Conservation (phyloP, 352 stramenopile genomes). For the Pythium pyrilobum region DNA sequence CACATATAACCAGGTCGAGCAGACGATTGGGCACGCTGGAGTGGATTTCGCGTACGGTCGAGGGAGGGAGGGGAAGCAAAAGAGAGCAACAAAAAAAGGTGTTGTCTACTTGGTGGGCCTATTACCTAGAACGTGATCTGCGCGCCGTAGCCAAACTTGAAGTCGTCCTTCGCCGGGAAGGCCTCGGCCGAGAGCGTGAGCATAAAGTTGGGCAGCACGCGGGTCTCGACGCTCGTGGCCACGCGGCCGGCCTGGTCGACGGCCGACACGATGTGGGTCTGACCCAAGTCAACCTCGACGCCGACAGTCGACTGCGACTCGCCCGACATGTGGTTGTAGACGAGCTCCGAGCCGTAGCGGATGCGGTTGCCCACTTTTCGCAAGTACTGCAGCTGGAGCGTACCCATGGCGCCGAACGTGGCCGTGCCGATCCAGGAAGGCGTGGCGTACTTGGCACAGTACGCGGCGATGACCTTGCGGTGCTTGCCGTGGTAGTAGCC, state of each 20-base stretch:
- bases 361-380: constrained; percentile 81
- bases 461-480: constrained; percentile 80
- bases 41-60: too few species aligned
- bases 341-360: constrained; percentile 77
- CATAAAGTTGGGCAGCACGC: constrained; percentile 84
- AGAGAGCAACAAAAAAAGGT: neutral
- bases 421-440: constrained; percentile 63
- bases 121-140: constrained; percentile 82
- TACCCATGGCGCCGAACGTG: constrained; percentile 76
- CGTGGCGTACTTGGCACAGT: constrained; percentile 78
- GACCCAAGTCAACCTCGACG: constrained; percentile 78
- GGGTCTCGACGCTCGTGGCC: constrained; percentile 76
- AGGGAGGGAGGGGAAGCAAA: constrained; percentile 3
- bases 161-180: constrained; percentile 84
- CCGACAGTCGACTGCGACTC: constrained; percentile 80
- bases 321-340: constrained; percentile 82
- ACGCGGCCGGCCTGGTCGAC: constrained; percentile 81
- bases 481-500: constrained; percentile 89
- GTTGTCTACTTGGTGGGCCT: constrained; percentile 10
- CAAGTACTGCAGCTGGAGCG: constrained; percentile 82
- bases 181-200: constrained; percentile 81
- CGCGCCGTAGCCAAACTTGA: constrained; percentile 89
- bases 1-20: neutral
- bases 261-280: constrained; percentile 81
- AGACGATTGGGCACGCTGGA: too few species aligned